Evolutionary conservation across 306 rosid genomes (phyloP).

Genomic region (Acacia acuminata): DNA sequence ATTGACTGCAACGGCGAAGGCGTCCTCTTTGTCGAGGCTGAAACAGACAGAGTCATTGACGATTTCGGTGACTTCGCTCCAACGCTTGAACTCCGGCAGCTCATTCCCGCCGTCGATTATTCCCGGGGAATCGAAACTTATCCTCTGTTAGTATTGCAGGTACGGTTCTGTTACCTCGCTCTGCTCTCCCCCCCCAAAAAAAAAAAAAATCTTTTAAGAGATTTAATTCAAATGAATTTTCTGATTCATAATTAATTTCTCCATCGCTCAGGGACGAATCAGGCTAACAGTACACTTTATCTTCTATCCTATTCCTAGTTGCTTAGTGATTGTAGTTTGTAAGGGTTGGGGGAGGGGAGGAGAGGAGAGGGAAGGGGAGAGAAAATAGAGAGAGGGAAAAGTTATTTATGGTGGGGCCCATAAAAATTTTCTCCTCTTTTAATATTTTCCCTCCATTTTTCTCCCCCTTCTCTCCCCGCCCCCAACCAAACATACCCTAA

Average conservation of each 20-base stretch:
- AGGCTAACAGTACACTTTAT: background rate
- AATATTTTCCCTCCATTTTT: no score
- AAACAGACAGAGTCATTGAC: background rate
- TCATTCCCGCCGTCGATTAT: background rate
- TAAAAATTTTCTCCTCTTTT: no score
- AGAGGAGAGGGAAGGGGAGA: no score
- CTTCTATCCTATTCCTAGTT: background rate
- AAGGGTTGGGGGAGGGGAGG: no score
- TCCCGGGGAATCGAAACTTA: background rate
- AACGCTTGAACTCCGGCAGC: background rate
- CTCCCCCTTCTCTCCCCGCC: no score
- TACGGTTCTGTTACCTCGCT: background rate
- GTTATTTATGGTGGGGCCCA: no score
- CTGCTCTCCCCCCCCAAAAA: rapidly evolving
- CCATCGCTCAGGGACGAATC: background rate
- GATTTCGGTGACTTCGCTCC: background rate
- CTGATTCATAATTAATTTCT: background rate
- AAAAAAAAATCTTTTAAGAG: background rate
- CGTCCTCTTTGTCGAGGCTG: background rate
- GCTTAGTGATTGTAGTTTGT: background rate
- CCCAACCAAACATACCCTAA: no score
- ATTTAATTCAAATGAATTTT: background rate
- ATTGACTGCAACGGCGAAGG: background rate
- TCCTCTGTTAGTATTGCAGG: background rate
- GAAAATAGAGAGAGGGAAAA: no score